Conservation (phyloP, 352 stramenopile genomes). For the Elongisporangium undulatum region DNA sequence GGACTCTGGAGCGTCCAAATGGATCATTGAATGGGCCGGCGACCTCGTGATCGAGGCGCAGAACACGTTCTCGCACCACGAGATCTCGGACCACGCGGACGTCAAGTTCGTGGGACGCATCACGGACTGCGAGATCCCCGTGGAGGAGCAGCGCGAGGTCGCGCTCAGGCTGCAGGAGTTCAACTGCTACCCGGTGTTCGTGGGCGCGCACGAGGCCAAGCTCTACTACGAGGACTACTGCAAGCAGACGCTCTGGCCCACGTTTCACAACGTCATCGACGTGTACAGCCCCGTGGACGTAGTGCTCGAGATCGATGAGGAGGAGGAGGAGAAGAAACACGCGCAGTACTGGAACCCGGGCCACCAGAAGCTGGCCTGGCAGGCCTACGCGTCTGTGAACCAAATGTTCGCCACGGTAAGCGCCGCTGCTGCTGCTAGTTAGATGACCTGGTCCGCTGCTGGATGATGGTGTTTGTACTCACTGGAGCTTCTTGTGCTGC, state of each 20-base stretch:
- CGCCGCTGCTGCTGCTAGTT: slow-evolving; percentile 65
- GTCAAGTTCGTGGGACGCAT: slow-evolving; percentile 76
- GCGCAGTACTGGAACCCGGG: slow-evolving; percentile 61
- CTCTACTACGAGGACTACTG: slow-evolving; percentile 93
- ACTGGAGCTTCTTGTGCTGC: slow-evolving; percentile 2
- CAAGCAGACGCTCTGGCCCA: slow-evolving; percentile 96
- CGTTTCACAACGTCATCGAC: slow-evolving; percentile 96
- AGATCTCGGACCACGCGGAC: slow-evolving; percentile 56
- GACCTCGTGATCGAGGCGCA: slow-evolving; percentile 73
- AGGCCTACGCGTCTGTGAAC: slow-evolving; percentile 94
- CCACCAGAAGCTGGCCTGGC: slow-evolving; percentile 79
- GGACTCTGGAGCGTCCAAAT: slow-evolving; percentile 14
- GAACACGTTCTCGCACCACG: slow-evolving; percentile 70
- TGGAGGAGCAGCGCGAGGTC: slow-evolving; percentile 46
- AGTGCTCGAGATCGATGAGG: slow-evolving; percentile 31
- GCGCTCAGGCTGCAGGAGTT: slow-evolving; percentile 40
- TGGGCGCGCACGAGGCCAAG: slow-evolving; percentile 44
- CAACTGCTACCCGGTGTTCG: slow-evolving; percentile 69
- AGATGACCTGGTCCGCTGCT: slow-evolving; percentile 44
- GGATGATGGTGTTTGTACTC: neutral
- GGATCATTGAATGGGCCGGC: slow-evolving; percentile 61
- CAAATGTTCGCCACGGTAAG: slow-evolving; percentile 80
- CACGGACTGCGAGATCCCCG: slow-evolving; percentile 40
- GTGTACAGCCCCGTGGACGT: slow-evolving; percentile 77
- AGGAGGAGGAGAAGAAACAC: slow-evolving; percentile 13